Conservation (phyloP, 257 asterid species). For the Salvia miltiorrhiza region DNA sequence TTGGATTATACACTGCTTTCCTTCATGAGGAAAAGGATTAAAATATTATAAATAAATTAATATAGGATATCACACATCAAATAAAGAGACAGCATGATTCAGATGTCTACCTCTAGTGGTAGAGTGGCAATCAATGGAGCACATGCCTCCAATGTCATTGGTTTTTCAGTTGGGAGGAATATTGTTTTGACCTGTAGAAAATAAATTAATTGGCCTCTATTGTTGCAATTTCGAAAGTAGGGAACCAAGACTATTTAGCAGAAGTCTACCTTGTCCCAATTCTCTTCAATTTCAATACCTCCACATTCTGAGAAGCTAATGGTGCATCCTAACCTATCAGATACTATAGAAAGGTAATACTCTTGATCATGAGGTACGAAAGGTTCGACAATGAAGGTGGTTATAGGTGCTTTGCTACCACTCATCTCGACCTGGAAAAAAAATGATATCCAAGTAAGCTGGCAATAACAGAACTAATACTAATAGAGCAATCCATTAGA, state of each 20-base stretch:
- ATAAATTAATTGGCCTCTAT: not conserved
- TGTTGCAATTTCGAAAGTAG: not conserved
- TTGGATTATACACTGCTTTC: too few relatives aligned
- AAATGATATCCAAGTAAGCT: constrained; percentile 17
- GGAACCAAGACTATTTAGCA: constrained; percentile 5
- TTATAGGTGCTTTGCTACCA: constrained; percentile 90
- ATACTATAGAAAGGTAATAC: constrained; percentile 73
- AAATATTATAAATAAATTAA: not conserved
- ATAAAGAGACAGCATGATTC: not conserved
- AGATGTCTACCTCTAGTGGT: constrained; percentile 71
- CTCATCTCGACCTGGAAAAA: constrained; percentile 81
- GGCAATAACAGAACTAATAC: constrained; percentile 11
- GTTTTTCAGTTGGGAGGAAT: constrained; percentile 75
- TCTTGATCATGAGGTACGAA: constrained; percentile 87
- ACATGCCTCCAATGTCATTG: constrained; percentile 73
- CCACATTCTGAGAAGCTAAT: constrained; percentile 96
- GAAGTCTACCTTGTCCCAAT: constrained; percentile 84
- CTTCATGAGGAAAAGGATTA: too few relatives aligned
- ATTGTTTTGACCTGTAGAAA: constrained; percentile 69
- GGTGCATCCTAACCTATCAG: constrained; percentile 84
- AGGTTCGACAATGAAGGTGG: constrained; percentile 91
- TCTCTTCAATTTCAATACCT: constrained; percentile 93
- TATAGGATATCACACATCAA: not conserved
- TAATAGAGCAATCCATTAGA: constrained; percentile 2
- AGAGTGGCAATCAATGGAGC: constrained; percentile 91